These are phyloP conservation scores for Phaseolus lunatus DNA, from an alignment of 306 rosid species.

Conservation along the genomic window DNA sequence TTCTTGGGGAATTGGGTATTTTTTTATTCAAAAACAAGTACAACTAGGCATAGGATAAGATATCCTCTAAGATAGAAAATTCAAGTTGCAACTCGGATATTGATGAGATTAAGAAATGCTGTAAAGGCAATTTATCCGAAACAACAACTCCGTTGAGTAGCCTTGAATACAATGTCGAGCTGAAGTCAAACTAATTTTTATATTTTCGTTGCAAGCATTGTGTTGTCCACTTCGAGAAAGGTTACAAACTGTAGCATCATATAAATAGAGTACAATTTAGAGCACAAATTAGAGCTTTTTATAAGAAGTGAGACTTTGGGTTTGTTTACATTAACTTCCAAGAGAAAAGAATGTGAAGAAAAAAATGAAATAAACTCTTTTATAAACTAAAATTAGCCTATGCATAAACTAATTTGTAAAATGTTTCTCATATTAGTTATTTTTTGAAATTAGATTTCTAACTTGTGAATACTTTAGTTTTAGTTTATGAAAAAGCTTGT, in stretches of 20 bases:
- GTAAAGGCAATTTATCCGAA: not conserved
- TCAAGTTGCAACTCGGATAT: not conserved
- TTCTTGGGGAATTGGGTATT: not conserved
- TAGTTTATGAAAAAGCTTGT: too few relatives aligned
- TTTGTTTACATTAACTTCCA: too few relatives aligned
- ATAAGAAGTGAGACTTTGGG: too few relatives aligned
- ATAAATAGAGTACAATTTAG: not conserved
- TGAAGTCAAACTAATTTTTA: conserved; percentile 12
- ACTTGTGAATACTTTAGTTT: too few relatives aligned
- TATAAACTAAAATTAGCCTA: too few relatives aligned
- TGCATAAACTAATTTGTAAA: too few relatives aligned
- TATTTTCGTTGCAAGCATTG: not conserved
- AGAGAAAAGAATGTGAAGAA: too few relatives aligned
- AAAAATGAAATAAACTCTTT: too few relatives aligned
- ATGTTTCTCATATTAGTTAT: too few relatives aligned
- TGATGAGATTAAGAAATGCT: not conserved
- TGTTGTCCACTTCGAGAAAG: not conserved
- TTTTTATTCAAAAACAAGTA: conserved; percentile 14
- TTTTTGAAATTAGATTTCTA: too few relatives aligned
- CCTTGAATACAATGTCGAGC: not conserved
- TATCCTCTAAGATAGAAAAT: conserved; percentile 20
- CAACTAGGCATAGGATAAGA: not conserved
- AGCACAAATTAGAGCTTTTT: conserved; percentile 32
- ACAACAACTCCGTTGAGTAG: not conserved
- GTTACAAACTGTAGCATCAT: not conserved